Base-by-base conservation (phyloP, 2,329 filamentous ascomycete species). In the Hypoxylon sp. region DNA sequence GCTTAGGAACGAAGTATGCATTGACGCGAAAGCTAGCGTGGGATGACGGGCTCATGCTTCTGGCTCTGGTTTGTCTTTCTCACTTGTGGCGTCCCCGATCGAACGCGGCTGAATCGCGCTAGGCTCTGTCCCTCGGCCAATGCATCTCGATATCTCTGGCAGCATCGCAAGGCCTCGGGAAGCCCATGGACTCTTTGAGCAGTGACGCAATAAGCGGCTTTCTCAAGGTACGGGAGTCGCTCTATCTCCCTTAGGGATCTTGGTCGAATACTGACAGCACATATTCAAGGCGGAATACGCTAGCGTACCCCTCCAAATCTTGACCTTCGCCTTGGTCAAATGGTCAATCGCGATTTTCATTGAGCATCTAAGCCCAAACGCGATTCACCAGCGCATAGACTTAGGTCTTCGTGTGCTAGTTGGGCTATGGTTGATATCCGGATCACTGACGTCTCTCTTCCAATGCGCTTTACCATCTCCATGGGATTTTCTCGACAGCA, bases 1-100 rank as follows among this genome's bases (percentile, higher is more conserved):
- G 55, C 30, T 6, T 57, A 35, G 55, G 55, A 35, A 57, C 55
- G 11, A 57, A 57, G 14, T 57, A 57, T 57, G 55, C 55, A 44
- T n/a, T 57, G 42, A 30, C 33, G 20, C 40, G 55, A 33, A 57
- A 31, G 27, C 17, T 57, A 25, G 40, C 37, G 17, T 55, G 44
- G 64, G 73, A 74, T 61, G 74, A 75, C 40, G 62, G 63, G 70
- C 55, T 75, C 30, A 65, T 74, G 37, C 10, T 74, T 54, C 40
- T 68, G 27, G 73, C 73, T 42, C 62, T 66, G 67, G 71, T 75
- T 46, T 11, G 72, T 42, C 14, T 25, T 6, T 42, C 10, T 42
- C 27, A 46, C 46, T 44, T 46, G 27, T 57, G 27, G 25, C 4
- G 33, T 14, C 53, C 31, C 31, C 14, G n/a, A 30, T n/a, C 27